Base-by-base conservation (phyloP, 805 yeast genomes). In the Sugiyamaella smithiae region DNA sequence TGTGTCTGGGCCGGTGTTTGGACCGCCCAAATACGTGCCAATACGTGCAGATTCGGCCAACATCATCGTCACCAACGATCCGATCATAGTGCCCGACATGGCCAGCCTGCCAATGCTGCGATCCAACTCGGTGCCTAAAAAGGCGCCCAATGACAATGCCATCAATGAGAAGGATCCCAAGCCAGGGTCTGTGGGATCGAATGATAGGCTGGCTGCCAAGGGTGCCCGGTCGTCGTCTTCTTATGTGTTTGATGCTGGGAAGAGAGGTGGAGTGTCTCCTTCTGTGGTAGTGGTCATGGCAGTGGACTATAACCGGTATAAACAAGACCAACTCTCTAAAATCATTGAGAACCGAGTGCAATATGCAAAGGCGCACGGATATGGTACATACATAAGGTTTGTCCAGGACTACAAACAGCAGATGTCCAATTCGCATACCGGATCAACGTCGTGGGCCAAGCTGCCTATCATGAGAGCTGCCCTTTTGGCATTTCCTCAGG, bases 401-500 rank as follows among this genome's bases (percentile, higher is more conserved):
- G 66, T 76, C 28, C 90, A 88, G 66, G 97, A 93, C 64, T 90
- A 87, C 66, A 61, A 51, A 46, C 33, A 48, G 31, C 52, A 54
- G 14, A 54, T 61, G 33, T 57, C 53, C 29, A 57, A 53, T 14
- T 48, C 59, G 12, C 35, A 45, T 37, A 49, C 52, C 46, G 54
- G 54, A 33, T 23, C 40, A 14, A 26, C 53, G 25, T 55, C 80
- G 24, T 86, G 95, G 93, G 76, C 80, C 26, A 79, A 82, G 55
- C 60, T 83, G 24, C 76, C 78, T 49, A 65, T 82, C 35, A 65
- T 88, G 63, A 76, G 95, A 52, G 93, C 90, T 37, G 97, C 98
- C n/a, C 81, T 91, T 84, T 80, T 78, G 64, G 93, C 96, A 0
- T 89, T 89, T 71, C 98, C 98, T 1, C 73, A 82, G 42, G 85